A percentile compares a stretch with the other conserved stretches of the same genome.
Evolutionary conservation across 768 basidiomycete species (phyloP).

Genomic region (Pisolithus orientalis): DNA sequence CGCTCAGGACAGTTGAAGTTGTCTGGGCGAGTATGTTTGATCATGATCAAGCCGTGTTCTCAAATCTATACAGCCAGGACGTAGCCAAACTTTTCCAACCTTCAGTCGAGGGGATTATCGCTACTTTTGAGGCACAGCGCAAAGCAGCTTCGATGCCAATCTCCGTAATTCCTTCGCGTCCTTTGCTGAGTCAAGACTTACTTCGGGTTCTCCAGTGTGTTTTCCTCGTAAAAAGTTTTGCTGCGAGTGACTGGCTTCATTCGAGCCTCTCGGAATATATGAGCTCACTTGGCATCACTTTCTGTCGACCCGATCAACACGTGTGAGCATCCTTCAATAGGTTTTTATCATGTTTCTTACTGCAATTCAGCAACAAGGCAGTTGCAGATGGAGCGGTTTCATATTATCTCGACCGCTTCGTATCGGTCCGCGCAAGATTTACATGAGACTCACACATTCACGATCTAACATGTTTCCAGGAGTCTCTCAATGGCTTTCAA

Average conservation of each 20-base stretch:
- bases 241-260: conserved; percentile 42
- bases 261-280: conserved; percentile 34
- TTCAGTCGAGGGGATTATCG: conserved; percentile 29
- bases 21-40: conserved; percentile 17
- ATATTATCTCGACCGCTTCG: conserved; percentile 38
- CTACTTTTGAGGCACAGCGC: conserved; percentile 27
- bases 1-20: conserved; percentile 43
- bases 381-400: conserved; percentile 45
- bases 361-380: conserved; percentile 32
- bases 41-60: not conserved
- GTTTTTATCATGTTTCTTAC: not conserved
- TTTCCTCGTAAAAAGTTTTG: conserved; percentile 47
- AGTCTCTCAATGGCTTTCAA: not conserved
- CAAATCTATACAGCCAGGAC: conserved; percentile 19
- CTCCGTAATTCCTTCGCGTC: conserved; percentile 10
- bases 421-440: conserved; percentile 35
- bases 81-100: conserved; percentile 38
- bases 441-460: conserved; percentile 31
- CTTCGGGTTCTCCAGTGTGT: conserved; percentile 18
- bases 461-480: conserved; percentile 29
- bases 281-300: conserved; percentile 29
- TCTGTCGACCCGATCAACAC: conserved; percentile 40
- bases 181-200: not conserved
- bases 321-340: conserved; percentile 28
- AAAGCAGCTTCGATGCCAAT: conserved; percentile 18